These are phyloP conservation scores for Fusarium dlaminii DNA, from an alignment of 2,329 filamentous ascomycete species.

Conservation along the genomic window DNA sequence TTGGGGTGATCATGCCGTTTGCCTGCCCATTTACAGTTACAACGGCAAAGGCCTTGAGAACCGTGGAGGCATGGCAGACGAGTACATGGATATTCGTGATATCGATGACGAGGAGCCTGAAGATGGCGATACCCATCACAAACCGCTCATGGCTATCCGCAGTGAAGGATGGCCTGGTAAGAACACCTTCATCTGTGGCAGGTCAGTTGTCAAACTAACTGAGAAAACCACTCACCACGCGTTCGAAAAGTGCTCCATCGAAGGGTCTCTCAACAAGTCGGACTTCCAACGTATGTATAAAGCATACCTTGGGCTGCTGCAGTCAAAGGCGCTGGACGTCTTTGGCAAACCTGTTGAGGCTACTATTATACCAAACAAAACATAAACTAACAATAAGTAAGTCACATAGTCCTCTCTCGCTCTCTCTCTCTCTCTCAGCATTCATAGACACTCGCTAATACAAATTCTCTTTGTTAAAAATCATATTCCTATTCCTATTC, in stretches of 20 bases:
- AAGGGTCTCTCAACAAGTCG: conserved; percentile 2
- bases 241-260: conserved; percentile 29
- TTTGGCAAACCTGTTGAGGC: conserved; percentile 2
- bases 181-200: conserved; percentile 16
- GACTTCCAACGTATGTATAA: conserved; percentile 11
- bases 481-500: not conserved
- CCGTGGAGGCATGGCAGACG: conserved; percentile 2
- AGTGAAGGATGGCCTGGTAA: not conserved
- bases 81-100: conserved; percentile 37
- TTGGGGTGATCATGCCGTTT: conserved; percentile 30
- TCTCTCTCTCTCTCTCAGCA: not conserved
- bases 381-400: not conserved
- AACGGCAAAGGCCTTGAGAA: conserved; percentile 23
- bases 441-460: not conserved
- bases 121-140: not conserved
- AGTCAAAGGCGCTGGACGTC: not conserved
- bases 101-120: not conserved
- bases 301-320: not conserved
- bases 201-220: conserved; percentile 32
- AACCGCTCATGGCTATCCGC: conserved; percentile 11
- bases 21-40: conserved; percentile 36
- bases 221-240: conserved; percentile 13
- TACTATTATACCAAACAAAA: not conserved
- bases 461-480: conserved; percentile 1
- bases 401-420: not conserved